Evolutionary conservation across 192 early-diverging fungal species (phyloP), one percentile per base, ranked within the genome.

Genomic region (Podila epicladia): DNA sequence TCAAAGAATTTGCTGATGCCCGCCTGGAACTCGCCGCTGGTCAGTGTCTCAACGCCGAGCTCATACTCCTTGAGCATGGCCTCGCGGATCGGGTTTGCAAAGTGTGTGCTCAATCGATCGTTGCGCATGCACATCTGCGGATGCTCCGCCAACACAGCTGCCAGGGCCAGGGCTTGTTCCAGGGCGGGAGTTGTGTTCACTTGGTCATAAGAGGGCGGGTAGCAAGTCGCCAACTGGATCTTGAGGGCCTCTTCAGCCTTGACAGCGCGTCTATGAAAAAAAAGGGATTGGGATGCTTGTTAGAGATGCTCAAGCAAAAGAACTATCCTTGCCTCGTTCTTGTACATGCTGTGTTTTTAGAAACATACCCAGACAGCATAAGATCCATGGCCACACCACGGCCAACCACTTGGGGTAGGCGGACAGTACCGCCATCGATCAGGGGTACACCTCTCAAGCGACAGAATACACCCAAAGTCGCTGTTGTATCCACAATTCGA

Each of bases 371-470:
- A 9, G 87, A 85, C 20, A 88, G 62, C 74, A 87, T 82, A 19
- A 88, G 41, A 58, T 88, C 87, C 74, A 83, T 86, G 17, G 87
- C 87, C 4, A 78, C 79, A 19, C 83, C 84, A 13, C 77, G 73
- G 9, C 85, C 87, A 28, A 88, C 84, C 9, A 88, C 70, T 26
- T 74, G 72, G 9, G 87, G 87, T 31, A 88, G 58, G 51, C 84
- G 78, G 17, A 88, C 50, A 28, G 85, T 86, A 3, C 87, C 87
- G 9, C 87, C 87, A 33, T 88, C 87, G 24, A 88, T 85, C 22
- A 88, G 68, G 15, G 87, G 87, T 19, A 88, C 87, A 17, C 87
- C 87, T 50, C 84, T 58, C 12, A 85, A 59, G 55, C 86, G 70
- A 64, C 87, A 88, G 38, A 84, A 88, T 11, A 88, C 82, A 11